Evolutionary conservation across 768 basidiomycete species (phyloP).

Genomic region (Boletus sp.): DNA sequence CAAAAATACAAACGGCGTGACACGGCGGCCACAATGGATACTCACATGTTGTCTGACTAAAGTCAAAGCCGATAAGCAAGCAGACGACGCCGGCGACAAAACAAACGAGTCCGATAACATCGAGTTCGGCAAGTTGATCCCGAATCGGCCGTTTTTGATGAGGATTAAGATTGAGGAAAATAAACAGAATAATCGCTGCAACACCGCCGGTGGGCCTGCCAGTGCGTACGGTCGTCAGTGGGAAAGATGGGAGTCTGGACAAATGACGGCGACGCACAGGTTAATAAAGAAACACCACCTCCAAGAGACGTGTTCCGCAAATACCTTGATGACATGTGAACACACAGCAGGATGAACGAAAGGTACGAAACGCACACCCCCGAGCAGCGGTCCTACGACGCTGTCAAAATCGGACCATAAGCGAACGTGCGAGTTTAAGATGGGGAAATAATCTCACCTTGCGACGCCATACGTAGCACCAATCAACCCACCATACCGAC

Average conservation of each 20-base stretch:
- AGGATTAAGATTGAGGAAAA: conserved; percentile 76
- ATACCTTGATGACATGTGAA: conserved; percentile 35
- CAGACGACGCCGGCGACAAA: conserved; percentile 63
- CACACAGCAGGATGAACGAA: neutral
- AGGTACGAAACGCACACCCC: conserved; percentile 50
- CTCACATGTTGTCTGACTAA: conserved; percentile 48
- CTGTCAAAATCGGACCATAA: conserved; percentile 26
- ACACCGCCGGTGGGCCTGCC: conserved; percentile 74
- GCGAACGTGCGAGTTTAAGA: neutral
- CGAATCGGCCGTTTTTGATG: conserved; percentile 54
- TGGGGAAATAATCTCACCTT: conserved; percentile 28
- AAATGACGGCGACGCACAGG: conserved; percentile 39
- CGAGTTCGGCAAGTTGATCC: conserved; percentile 63
- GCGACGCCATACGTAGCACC: conserved; percentile 78
- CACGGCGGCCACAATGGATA: too few relatives aligned
- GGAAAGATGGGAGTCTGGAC: neutral
- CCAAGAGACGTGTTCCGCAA: conserved; percentile 76
- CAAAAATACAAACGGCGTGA: too few relatives aligned
- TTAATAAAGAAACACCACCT: conserved; percentile 85
- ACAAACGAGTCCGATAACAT: conserved; percentile 63
- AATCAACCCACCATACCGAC: conserved; percentile 70
- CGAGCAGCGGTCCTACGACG: conserved; percentile 76
- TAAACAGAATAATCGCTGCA: conserved; percentile 58
- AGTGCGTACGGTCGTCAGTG: neutral
- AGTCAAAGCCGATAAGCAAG: conserved; percentile 70